Evolutionary conservation across 768 basidiomycete species (phyloP).

Genomic region (Lactarius sanguifluus): DNA sequence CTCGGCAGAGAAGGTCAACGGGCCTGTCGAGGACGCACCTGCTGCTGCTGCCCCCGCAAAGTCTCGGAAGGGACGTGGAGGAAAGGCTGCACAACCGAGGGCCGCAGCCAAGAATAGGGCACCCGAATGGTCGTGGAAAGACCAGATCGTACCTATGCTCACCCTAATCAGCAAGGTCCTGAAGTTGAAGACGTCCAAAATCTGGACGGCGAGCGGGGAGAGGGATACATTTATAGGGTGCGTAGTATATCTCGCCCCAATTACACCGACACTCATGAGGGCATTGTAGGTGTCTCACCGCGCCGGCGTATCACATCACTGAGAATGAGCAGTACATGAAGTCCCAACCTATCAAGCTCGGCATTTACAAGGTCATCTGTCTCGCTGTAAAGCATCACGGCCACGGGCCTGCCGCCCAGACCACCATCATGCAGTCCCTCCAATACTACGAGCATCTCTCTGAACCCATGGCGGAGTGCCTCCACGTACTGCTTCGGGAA

Average conservation of each 20-base stretch:
- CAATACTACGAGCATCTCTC: slow-evolving; percentile 94
- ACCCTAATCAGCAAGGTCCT: slow-evolving; percentile 72
- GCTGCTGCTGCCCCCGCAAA: slow-evolving; percentile 47
- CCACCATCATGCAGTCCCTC: slow-evolving; percentile 84
- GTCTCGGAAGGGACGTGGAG: slow-evolving; percentile 58
- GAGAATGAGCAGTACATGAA: slow-evolving; percentile 93
- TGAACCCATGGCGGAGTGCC: slow-evolving; percentile 91
- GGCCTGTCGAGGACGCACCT: slow-evolving; percentile 48
- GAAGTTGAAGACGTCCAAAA: slow-evolving; percentile 63
- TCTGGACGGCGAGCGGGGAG: slow-evolving; percentile 90
- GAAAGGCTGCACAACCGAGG: slow-evolving; percentile 49
- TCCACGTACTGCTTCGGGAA: slow-evolving; percentile 75
- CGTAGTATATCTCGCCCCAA: slow-evolving; percentile 34
- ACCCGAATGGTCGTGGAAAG: slow-evolving; percentile 69
- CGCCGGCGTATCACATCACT: slow-evolving; percentile 82
- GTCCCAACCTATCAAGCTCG: slow-evolving; percentile 59
- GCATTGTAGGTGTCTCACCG: slow-evolving; percentile 72
- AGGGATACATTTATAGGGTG: slow-evolving; percentile 84
- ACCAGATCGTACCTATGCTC: slow-evolving; percentile 71
- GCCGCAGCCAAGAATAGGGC: slow-evolving; percentile 43
- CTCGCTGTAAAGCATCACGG: slow-evolving; percentile 88
- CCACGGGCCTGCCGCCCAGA: slow-evolving; percentile 82
- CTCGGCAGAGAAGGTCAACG: slow-evolving; percentile 75
- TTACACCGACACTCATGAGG: slow-evolving; percentile 14
- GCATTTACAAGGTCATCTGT: slow-evolving; percentile 88